Evolutionary conservation across 1,139 yeast genomes (phyloP), one percentile per base, ranked within the genome.

Genomic region (Diutina sp.): DNA sequence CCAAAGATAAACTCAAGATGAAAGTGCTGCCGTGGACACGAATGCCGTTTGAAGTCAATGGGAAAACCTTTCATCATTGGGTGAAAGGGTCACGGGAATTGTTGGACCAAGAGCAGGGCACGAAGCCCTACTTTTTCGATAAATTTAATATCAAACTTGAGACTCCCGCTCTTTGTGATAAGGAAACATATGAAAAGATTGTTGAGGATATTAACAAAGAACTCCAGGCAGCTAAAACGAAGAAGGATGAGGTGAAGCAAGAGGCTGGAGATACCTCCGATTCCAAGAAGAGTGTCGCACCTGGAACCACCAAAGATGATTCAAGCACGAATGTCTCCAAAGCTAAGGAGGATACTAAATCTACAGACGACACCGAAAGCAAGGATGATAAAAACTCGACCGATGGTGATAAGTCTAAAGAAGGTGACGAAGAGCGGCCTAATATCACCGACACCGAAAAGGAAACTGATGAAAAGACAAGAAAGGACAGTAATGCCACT

Each of bases 21-120:
- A 54, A 46, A 41, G 87, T 90, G 0, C 80, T 93, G 0, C 91
- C 97, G 0, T 93, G 99, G 99, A 78, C 83, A 0, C 74, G 81
- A 68, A 77, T 80, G 51, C 73, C 77, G 6, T 93, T 93, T 66
- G 74, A 63, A 7, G 75, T 78, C 6, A 85, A 84, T 58, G 72
- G 74, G 6, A 79, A 82, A 0, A 73, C 60, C n/a, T 73, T 91
- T 54, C 72, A 75, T 57, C 99, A 93, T 69, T 95, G 99, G 99
- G 91, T 85, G 6, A 84, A 89, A 60, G 96, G 95, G 0, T 77
- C 86, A 1, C 78, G 75, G 58, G 85, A 80, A 57, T 65, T 77
- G 7, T 67, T 76, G 55, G 75, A 72, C 57, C 69, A 69, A 47
- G 71, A 74, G 30, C 69, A 71, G 38, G 76, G 74, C 51, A 16